Conservation (phyloP, 192 early-diverging fungal genomes). For the Linnemannia elongata region DNA sequence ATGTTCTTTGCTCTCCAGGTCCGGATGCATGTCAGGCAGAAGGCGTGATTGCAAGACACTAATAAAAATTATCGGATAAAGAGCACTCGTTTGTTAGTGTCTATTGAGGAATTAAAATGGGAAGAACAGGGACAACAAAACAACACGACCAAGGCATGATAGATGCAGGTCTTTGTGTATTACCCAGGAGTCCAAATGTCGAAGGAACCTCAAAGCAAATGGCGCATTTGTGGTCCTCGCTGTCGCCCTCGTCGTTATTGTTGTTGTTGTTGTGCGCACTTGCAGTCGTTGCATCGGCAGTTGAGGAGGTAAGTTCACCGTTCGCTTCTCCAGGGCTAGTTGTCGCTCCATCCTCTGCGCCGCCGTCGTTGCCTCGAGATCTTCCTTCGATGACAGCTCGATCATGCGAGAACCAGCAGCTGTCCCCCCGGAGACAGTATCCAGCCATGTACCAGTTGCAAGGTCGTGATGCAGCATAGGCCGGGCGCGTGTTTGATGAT, state of each 20-base stretch:
- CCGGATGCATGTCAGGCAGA: slow-evolving; percentile 52
- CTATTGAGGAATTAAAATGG: background rate
- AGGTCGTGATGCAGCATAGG: slow-evolving; percentile 24
- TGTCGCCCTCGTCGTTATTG: background rate
- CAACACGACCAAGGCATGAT: background rate
- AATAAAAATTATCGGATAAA: background rate
- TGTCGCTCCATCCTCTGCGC: slow-evolving; percentile 9
- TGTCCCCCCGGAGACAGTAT: slow-evolving; percentile 48
- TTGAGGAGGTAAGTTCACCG: background rate
- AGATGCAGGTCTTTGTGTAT: background rate
- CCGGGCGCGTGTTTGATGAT: slow-evolving; percentile 9
- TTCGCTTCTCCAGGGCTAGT: background rate
- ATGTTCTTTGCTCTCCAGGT: slow-evolving; percentile 53
- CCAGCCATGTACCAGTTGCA: slow-evolving; percentile 54
- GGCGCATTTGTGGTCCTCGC: slow-evolving; percentile 42
- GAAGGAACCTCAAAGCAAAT: slow-evolving; percentile 45
- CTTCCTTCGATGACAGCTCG: slow-evolving; percentile 9
- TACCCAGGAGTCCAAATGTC: slow-evolving; percentile 52
- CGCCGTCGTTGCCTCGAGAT: background rate
- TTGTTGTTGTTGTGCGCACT: background rate
- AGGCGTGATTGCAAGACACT: slow-evolving; percentile 55
- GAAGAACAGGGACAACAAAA: background rate
- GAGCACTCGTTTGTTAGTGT: background rate
- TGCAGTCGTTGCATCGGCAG: background rate
- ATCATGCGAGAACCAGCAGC: slow-evolving; percentile 55